Base-by-base conservation (phyloP, 805 yeast species). In the Yarrowia sp. region DNA sequence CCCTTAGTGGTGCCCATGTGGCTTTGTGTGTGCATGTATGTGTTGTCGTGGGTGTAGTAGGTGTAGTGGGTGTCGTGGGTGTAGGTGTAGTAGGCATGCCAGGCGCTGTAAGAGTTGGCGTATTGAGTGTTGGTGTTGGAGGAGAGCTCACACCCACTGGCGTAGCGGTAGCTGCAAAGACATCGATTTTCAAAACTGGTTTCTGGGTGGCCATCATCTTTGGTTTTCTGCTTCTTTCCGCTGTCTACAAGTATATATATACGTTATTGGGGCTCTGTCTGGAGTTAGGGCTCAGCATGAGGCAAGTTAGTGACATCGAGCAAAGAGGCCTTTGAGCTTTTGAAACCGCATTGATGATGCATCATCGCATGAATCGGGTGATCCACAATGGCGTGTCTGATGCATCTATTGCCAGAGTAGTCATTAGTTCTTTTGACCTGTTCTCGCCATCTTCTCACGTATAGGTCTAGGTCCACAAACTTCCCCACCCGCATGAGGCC, bases 401-500 rank as follows among this genome's bases (percentile, higher is more conserved):
- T n/a, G n/a, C n/a, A n/a, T n/a, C n/a, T n/a, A n/a, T n/a, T n/a
- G n/a, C n/a, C n/a, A n/a, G 29, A 27, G 6, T 12, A 27, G 29
- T 27, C 29, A 27, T 27, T 5, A n/a, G n/a, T n/a, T n/a, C n/a
- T n/a, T 32, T 32, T 32, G 16, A 32, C 12, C 10, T 2, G 39
- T 18, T 22, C 22, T 33, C 36, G 4, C 21, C 39, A 35, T 35
- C 19, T 14, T 9, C 38, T 4, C n/a, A n/a, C n/a, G n/a, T n/a
- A n/a, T n/a, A n/a, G n/a, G n/a, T n/a, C n/a, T n/a, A 27, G 9
- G 29, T 35, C 22, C 19, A 9, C 39, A 35, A 19, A 14, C 16
- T 27, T 16, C 51, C 51, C 51, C 51, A 19, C 51, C 22, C 51
- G 10, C 13, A 13, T 44, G 51, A 18, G 51, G 51, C 25, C 19